phyloP scores from a whole-genome alignment of 2,329 filamentous ascomycete genomes.

The Geosmithia morbida region DNA sequence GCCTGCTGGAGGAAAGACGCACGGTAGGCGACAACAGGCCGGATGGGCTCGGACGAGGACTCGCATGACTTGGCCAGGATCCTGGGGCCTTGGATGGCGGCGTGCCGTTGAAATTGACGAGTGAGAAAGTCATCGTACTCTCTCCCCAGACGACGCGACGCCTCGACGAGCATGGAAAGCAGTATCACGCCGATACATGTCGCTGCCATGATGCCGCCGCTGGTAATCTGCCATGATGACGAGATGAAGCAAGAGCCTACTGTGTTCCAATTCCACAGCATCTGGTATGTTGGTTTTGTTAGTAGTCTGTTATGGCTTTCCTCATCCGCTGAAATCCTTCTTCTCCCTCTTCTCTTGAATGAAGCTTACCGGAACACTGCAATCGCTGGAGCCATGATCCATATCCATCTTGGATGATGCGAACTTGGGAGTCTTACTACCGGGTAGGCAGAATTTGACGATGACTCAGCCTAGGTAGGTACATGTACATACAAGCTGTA shows the following conservation, averaged over 20 bases:
- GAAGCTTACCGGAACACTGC: conserved; percentile 16
- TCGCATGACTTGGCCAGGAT: conserved; percentile 7
- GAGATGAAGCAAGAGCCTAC: conserved; percentile 61
- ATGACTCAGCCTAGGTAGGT: neutral
- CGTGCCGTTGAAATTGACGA: conserved; percentile 27
- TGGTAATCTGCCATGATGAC: conserved; percentile 55
- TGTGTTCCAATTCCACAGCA: conserved; percentile 70
- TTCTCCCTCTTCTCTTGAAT: neutral
- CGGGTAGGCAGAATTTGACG: neutral
- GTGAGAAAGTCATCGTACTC: conserved; percentile 58
- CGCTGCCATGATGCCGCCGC: conserved; percentile 58
- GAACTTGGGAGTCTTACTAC: neutral
- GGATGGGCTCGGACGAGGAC: conserved; percentile 7
- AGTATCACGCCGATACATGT: conserved; percentile 64
- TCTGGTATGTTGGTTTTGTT: conserved; percentile 30
- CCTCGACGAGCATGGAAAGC: conserved; percentile 57
- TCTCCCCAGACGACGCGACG: conserved; percentile 52
- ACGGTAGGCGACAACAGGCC: conserved; percentile 22
- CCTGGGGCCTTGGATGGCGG: conserved; percentile 9
- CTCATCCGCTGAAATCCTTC: too few relatives aligned
- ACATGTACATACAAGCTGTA: too few relatives aligned
- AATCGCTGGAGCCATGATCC: neutral
- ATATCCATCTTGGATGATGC: neutral
- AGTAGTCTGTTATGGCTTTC: neutral
- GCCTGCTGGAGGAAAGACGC: conserved; percentile 51